These are phyloP conservation scores for Aspergillus sp. DNA, from an alignment of 2,329 filamentous ascomycete species.

Conservation along the genomic window DNA sequence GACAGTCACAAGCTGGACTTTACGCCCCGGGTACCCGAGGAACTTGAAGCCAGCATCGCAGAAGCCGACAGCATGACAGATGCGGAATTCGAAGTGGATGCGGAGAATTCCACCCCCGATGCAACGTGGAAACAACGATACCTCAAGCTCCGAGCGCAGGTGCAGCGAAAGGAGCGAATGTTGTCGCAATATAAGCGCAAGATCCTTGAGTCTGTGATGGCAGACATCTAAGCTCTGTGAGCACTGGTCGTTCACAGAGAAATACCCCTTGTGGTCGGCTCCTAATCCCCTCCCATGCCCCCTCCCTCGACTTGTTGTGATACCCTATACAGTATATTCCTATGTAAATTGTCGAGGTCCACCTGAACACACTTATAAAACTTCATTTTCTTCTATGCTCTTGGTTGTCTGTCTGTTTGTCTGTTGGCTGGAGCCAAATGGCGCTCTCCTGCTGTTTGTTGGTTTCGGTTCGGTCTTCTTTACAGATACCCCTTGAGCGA, in stretches of 20 bases:
- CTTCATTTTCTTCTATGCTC: neutral
- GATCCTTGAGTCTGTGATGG: conserved; percentile 48
- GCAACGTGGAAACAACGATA: conserved; percentile 45
- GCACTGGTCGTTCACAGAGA: neutral
- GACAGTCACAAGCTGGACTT: conserved; percentile 14
- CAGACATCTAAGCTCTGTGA: conserved; percentile 32
- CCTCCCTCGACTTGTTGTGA: neutral
- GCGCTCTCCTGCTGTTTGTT: neutral
- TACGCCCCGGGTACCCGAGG: conserved; percentile 7
- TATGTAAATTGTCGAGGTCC: conserved; percentile 5
- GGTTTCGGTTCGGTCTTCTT: conserved; percentile 11
- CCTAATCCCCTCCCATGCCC: neutral
- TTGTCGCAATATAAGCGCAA: conserved; percentile 44
- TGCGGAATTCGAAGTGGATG: conserved; percentile 32
- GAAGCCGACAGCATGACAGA: conserved; percentile 27
- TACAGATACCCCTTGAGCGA: conserved; percentile 26
- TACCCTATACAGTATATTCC: neutral
- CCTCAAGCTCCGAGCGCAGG: conserved; percentile 38
- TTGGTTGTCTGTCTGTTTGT: neutral
- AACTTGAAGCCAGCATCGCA: conserved; percentile 18
- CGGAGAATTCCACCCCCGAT: conserved; percentile 26
- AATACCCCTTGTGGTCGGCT: too few species aligned
- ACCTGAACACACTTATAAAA: neutral
- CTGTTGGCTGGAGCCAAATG: neutral
- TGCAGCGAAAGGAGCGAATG: conserved; percentile 41